Base-by-base conservation (phyloP, 1,284 basidiomycete species). In the Leucoagaricus sp. region DNA sequence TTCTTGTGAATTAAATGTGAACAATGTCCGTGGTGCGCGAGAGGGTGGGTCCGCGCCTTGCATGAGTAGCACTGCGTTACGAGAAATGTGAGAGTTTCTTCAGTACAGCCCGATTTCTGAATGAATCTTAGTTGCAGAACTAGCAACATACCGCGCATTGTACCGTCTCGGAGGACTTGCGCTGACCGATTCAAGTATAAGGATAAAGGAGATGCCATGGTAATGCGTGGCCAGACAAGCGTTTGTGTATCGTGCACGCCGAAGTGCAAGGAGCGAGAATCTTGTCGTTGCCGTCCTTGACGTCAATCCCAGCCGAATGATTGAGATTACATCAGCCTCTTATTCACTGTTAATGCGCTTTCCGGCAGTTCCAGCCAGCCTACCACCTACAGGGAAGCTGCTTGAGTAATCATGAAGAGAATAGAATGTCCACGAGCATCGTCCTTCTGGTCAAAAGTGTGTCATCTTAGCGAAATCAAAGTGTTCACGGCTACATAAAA, bases 11-110 rank as follows among this genome's bases (percentile, higher is more conserved):
- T 87, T 84, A 69, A 92, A 82, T 9, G 77, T 78, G 64, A 83
- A 86, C 38, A 92, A 77, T 0, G 81, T 80, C 51, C 79, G 75
- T n/a, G 89, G 84, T 5, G 72, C 70, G 19, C 83, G 81, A 49
- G 74, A 74, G 10, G 85, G 84, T 34, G 73, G 75, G 53, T 87
- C 82, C 21, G 84, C 80, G 61, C 89, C 90, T 64, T 84, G 78
- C 90, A 93, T 93, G 55, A 81, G 79, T 38, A 89, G 65, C 53
- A 87, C 89, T 91, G 66, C 36, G n/a, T 53, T 41, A 42, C 36
- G 40, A 19, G 4, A 41, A 23, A 53, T 41, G 51, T 23, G 26
- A 19, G 45, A 41, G 10, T 33, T 41, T 41, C 19, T 41, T 21
- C 23, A 17, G 38, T 9, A 19, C 29, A 8, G 8, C 42, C 57